phyloP scores from a whole-genome alignment of 108 stramenopile species.

The Cafeteria roenbergensis region DNA sequence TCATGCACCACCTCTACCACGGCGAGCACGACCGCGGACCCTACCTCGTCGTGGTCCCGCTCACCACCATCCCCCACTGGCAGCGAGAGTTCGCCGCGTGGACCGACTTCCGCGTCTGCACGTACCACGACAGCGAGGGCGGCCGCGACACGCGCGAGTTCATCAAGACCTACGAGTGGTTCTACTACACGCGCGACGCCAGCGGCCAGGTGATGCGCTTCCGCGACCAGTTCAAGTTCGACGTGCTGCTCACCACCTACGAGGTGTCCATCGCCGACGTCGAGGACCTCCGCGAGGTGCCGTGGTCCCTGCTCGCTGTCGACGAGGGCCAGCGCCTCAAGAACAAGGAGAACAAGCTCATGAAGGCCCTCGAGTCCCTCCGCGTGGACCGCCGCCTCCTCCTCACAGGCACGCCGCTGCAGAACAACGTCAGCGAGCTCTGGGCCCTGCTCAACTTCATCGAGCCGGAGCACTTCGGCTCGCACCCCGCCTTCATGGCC shows the following conservation, averaged over 20 bases:
- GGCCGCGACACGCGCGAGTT: constrained; percentile 81
- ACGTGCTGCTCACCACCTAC: constrained; percentile 79
- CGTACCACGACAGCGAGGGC: constrained; percentile 80
- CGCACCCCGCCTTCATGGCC: constrained; percentile 68
- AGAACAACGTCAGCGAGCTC: constrained; percentile 86
- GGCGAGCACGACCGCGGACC: constrained; percentile 79
- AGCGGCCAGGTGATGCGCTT: constrained; percentile 13
- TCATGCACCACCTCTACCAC: constrained; percentile 74
- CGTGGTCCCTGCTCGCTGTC: constrained; percentile 39
- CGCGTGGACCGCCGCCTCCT: constrained; percentile 70
- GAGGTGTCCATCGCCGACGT: constrained; percentile 81
- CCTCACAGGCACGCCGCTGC: constrained; percentile 97
- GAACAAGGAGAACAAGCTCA: constrained; percentile 74
- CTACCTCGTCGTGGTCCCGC: constrained; percentile 80
- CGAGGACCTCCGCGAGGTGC: constrained; percentile 54
- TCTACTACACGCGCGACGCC: constrained; percentile 44
- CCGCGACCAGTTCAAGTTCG: constrained; percentile 28
- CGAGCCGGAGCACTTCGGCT: constrained; percentile 74
- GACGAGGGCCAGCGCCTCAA: constrained; percentile 56
- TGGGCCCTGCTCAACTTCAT: constrained; percentile 94
- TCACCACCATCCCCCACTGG: constrained; percentile 96
- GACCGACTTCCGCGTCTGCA: constrained; percentile 85
- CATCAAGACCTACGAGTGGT: constrained; percentile 90
- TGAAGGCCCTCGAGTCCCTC: constrained; percentile 83
- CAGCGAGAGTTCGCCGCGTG: constrained; percentile 85